Percentiles rank a stretch among this genome's conserved stretches.
phyloP scores from a whole-genome alignment of 2,329 filamentous ascomycete species.

The Alternaria metachromatica region DNA sequence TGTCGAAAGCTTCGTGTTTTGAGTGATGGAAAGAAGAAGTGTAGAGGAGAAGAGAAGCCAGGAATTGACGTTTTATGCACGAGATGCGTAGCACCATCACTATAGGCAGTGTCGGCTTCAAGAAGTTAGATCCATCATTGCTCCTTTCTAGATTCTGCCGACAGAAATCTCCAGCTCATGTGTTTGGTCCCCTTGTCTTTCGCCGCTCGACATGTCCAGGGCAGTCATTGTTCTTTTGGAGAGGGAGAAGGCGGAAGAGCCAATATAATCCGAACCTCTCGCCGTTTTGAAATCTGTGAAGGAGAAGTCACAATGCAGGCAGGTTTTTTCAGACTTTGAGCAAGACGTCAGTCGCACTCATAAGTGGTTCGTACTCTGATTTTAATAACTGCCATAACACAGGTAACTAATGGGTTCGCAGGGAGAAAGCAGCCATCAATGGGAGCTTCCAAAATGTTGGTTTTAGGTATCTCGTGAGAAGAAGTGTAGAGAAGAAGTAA shows the following conservation, averaged over 20 bases:
- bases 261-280: too few relatives aligned
- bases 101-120: neutral
- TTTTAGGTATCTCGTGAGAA: neutral
- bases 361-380: neutral
- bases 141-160: too few relatives aligned
- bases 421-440: neutral
- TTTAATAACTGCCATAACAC: neutral
- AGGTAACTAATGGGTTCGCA: fast-evolving
- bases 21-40: neutral
- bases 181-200: too few relatives aligned
- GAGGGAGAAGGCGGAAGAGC: too few relatives aligned
- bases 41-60: neutral
- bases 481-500: neutral
- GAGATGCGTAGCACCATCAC: neutral
- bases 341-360: neutral
- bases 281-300: too few relatives aligned
- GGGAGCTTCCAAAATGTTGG: neutral
- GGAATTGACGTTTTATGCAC: neutral
- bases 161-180: too few relatives aligned
- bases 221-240: too few relatives aligned
- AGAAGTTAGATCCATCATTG: too few relatives aligned
- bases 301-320: neutral
- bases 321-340: neutral
- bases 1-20: too few relatives aligned
- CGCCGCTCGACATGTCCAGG: too few relatives aligned